phyloP scores from a whole-genome alignment of 352 stramenopile species.

The Phytophthora nicotianae region DNA sequence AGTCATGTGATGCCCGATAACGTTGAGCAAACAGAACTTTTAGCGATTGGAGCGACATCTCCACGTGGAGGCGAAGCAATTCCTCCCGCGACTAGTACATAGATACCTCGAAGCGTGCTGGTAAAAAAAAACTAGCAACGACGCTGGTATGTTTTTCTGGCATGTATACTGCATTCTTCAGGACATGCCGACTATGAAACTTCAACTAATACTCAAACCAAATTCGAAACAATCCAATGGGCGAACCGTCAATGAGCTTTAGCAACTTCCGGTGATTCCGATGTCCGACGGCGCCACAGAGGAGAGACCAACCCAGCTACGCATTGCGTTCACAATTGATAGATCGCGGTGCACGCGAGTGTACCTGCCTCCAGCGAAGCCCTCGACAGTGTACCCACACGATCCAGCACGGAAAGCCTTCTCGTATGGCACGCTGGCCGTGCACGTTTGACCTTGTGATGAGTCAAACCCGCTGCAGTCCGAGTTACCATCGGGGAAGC shows the following conservation, averaged over 20 bases:
- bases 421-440: conserved; percentile 48
- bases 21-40: conserved; percentile 26
- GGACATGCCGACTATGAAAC: neutral
- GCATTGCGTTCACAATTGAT: conserved; percentile 72
- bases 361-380: conserved; percentile 60
- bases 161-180: too few relatives aligned
- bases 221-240: neutral
- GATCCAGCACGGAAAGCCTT: conserved; percentile 56
- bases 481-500: conserved; percentile 62
- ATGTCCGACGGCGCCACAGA: conserved; percentile 38
- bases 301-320: conserved; percentile 50
- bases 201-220: neutral
- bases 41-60: conserved; percentile 26
- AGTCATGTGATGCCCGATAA: conserved; percentile 51
- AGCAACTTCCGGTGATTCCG: conserved; percentile 48
- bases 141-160: neutral
- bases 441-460: conserved; percentile 39
- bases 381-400: conserved; percentile 64
- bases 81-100: conserved; percentile 15
- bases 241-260: conserved; percentile 8
- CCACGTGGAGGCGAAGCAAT: conserved; percentile 12
- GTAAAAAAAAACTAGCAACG: neutral
- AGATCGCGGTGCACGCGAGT: conserved; percentile 75
- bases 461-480: conserved; percentile 50
- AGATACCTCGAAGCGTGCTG: neutral